Evolutionary conservation across 2,329 filamentous ascomycete genomes (phyloP), one percentile per base, ranked within the genome.

Genomic region (Aquanectria penicillioides): DNA sequence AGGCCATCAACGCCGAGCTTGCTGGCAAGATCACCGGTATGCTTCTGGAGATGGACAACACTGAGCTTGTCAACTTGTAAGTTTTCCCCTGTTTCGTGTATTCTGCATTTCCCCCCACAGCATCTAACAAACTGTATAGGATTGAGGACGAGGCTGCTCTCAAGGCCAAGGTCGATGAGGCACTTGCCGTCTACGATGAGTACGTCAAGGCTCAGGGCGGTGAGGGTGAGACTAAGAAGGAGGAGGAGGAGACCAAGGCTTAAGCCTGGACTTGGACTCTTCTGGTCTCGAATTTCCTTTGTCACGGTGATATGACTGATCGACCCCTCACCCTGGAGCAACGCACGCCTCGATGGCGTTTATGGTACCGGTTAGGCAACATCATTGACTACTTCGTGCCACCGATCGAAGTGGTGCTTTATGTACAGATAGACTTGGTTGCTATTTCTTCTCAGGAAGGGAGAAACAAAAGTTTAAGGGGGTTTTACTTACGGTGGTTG

Each of bases 21-120:
- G 95, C 95, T 63, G 95, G 95, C 76, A 99, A 99, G 89, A 98
- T 99, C 78, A 99, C 95, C 62, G 95, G 95, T 81, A 99, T 99
- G 95, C 90, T 99, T 72, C 82, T 99, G 72, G 95, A 99, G 87
- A 99, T 99, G 95, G 95, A 98, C 73, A 98, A 98, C 81, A 77
- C 85, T 57, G 95, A 99, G 83, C 84, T 99, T 71, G 86, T 99
- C 75, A 92, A 92, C 81, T 87, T 99, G 92, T 97, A 90, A 92
- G 94, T 92, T 65, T 26, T 11, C 22, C 6, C 3, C n/a, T n/a
- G n/a, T n/a, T n/a, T n/a, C n/a, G n/a, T n/a, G n/a, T n/a, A n/a
- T n/a, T 9, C 18, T 26, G 41, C 12, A 25, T 25, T 60, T 38
- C 54, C 66, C 57, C 74, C 17, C 4, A 15, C 22, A 38, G 69